phyloP scores from a whole-genome alignment of 345 rosid genomes.

The Chamaenerion angustifolium region DNA sequence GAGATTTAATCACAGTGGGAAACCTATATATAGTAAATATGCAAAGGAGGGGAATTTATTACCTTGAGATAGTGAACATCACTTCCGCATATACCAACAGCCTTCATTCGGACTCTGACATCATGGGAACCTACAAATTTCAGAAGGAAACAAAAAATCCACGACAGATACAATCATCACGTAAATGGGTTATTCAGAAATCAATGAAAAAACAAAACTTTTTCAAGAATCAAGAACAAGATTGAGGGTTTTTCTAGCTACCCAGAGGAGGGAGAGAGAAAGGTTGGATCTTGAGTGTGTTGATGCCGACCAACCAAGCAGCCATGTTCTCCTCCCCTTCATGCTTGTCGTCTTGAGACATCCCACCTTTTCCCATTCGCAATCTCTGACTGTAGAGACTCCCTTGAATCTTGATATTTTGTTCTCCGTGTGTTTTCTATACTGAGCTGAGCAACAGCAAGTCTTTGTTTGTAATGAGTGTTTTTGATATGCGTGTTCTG shows the following conservation, averaged over 20 bases:
- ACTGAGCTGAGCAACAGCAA: no score
- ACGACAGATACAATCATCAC: neutral
- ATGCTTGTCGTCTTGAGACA: neutral
- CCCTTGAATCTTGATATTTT: no score
- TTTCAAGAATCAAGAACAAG: neutral
- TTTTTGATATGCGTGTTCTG: no score
- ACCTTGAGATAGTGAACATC: constrained; percentile 65
- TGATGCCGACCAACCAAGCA: constrained; percentile 52
- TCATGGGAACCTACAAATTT: constrained; percentile 29
- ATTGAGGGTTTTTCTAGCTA: constrained; percentile 1
- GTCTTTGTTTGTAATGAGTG: no score
- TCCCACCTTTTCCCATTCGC: no score
- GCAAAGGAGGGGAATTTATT: neutral
- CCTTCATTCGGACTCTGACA: constrained; percentile 40
- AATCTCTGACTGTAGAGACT: no score
- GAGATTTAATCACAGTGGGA: no score
- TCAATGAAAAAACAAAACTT: neutral
- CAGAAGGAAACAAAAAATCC: neutral
- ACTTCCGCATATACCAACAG: constrained; percentile 57
- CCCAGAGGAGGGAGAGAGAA: constrained; percentile 46
- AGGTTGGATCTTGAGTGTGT: constrained; percentile 41
- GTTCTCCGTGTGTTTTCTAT: no score
- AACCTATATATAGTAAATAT: neutral
- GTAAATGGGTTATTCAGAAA: neutral
- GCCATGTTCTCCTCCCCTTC: constrained; percentile 32